phyloP scores from a whole-genome alignment of 371 early-diverging fungal genomes.

The Haplosporangium sp. region DNA sequence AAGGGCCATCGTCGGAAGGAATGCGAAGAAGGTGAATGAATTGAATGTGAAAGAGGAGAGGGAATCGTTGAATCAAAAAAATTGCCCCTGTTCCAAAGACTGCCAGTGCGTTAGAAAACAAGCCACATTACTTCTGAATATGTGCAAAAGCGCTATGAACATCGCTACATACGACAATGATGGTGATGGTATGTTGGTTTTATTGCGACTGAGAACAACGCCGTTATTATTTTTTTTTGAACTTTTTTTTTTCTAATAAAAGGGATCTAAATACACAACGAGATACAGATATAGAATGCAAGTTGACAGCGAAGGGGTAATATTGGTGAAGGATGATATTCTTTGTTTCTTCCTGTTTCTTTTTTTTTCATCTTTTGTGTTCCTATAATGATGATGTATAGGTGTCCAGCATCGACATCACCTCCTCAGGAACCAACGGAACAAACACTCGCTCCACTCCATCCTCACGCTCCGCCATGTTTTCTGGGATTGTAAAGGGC shows the following conservation, averaged over 20 bases:
- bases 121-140: too few relatives aligned
- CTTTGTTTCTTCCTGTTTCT: not conserved
- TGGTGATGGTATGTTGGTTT: too few relatives aligned
- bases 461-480: conserved; percentile 34
- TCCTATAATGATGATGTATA: conserved; percentile 9
- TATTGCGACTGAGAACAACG: too few relatives aligned
- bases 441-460: conserved; percentile 44
- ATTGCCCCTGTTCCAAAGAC: not conserved
- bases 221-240: too few relatives aligned
- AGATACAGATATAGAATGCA: too few relatives aligned
- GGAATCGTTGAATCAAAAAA: not conserved
- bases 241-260: too few relatives aligned
- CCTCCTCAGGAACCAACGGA: conserved; percentile 49
- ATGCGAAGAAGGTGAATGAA: not conserved
- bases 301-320: too few relatives aligned
- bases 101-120: not conserved
- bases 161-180: too few relatives aligned
- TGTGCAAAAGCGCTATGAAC: too few relatives aligned
- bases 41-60: not conserved
- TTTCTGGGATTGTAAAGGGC: conserved; percentile 31
- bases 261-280: too few relatives aligned
- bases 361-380: conserved; percentile 4
- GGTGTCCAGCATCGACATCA: conserved; percentile 53
- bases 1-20: too few relatives aligned
- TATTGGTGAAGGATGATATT: not conserved